Base-by-base conservation (phyloP, 2,329 filamentous ascomycete genomes). In the Trichoderma sp. region DNA sequence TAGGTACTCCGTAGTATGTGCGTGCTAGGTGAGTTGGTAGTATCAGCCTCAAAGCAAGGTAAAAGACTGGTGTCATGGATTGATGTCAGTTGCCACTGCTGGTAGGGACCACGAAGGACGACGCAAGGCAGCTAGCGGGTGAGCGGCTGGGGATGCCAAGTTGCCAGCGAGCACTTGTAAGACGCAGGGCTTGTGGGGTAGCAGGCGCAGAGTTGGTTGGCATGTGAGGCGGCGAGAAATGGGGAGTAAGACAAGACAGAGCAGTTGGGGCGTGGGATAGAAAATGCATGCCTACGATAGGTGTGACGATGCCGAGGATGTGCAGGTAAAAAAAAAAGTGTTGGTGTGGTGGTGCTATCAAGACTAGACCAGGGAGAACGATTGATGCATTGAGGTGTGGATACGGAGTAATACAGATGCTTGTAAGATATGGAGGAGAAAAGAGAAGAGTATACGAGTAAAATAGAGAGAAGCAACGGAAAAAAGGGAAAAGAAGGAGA, bases 171-270 rank as follows among this genome's bases (percentile, higher is more conserved):
- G 47, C 30, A 70, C 24, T 70, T 60, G 58, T 39, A 57, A 64
- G 68, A 64, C 36, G 68, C 58, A 43, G 32, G 60, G 36, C 68
- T 57, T 56, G 67, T 63, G 68, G 67, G 57, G 67, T 36, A 39
- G 30, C 18, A n/a, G 26, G 68, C 26, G 47, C 21, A 57, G 60
- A 57, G 24, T 36, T 15, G 12, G 34, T 43, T 61, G 66, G 67
- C 67, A 70, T 70, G 67, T 70, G 67, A 62, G 67, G 67, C 67
- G 67, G 67, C 57, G 56, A 34, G 57, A 60, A 51, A 43, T 56
- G 43, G 43, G 43, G 21, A 53, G 43, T 18, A 34, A 66, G 30
- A 51, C 28, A 26, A 14, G n/a, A 11, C n/a, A 43, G n/a, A 15
- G 15, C 14, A 39, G 58, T 26, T 61, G 32, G 32, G 58, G 58